Conservation (phyloP, 2,329 filamentous ascomycete species). For the Didymella segeticola region DNA sequence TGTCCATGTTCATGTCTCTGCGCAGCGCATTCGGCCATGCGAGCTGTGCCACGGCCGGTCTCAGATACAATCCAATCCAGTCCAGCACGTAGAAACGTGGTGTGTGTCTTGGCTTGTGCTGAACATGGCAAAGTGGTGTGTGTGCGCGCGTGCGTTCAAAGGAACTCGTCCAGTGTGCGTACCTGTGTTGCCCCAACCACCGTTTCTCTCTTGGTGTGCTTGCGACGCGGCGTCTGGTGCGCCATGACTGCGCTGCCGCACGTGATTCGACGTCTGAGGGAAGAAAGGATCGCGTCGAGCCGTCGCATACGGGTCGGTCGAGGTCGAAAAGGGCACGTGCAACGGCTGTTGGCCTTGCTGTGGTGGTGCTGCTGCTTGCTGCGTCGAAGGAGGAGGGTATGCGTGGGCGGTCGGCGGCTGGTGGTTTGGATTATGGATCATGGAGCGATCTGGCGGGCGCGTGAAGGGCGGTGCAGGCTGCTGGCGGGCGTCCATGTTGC, state of each 20-base stretch:
- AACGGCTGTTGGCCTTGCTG: slow-evolving; percentile 34
- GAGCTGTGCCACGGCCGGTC: slow-evolving; percentile 21
- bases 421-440: slow-evolving; percentile 66
- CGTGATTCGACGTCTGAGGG: slow-evolving; percentile 45
- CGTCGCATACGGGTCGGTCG: slow-evolving; percentile 55
- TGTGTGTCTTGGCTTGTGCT: not conserved
- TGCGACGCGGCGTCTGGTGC: slow-evolving; percentile 35
- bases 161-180: slow-evolving; percentile 29
- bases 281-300: slow-evolving; percentile 57
- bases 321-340: slow-evolving; percentile 52
- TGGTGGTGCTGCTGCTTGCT: slow-evolving; percentile 19
- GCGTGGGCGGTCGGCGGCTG: slow-evolving; percentile 32
- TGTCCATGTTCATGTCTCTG: slow-evolving; percentile 1
- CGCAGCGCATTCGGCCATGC: slow-evolving; percentile 15
- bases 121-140: slow-evolving; percentile 16
- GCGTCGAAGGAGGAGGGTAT: slow-evolving; percentile 44
- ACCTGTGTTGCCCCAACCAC: slow-evolving; percentile 48
- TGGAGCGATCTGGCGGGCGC: slow-evolving; percentile 48
- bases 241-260: slow-evolving; percentile 52
- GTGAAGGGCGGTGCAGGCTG: slow-evolving; percentile 47
- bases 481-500: slow-evolving; percentile 48
- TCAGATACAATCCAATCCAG: slow-evolving; percentile 9
- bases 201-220: slow-evolving; percentile 40
- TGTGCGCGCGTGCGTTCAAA: slow-evolving; percentile 1
- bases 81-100: slow-evolving; percentile 16